Evolutionary conservation across 2,329 filamentous ascomycete genomes (phyloP), one percentile per base, ranked within the genome.

Genomic region (Hymenoscyphus scutula): DNA sequence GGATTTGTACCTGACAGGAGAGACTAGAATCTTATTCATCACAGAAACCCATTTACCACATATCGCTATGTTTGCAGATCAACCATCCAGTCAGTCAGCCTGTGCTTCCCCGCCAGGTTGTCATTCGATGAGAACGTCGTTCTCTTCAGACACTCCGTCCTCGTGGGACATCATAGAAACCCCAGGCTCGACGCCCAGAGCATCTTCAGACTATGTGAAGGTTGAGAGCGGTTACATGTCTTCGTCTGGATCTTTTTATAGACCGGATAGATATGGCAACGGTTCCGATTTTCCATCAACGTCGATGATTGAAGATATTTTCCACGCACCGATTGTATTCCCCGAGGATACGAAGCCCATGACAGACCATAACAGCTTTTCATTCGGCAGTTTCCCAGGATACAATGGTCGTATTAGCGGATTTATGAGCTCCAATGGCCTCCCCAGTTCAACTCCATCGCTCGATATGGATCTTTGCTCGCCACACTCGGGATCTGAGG

Each of bases 381-480:
- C 15, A 6, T 61, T 53, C n/a, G 51, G 64, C 25, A 58, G 53
- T 25, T 60, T 67, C 25, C 17, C 62, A 25, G 23, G 10, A 6
- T 62, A 64, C 37, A 29, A 25, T 41, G 17, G 32, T 38, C 45
- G 61, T 30, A 56, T 60, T 15, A 27, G 25, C n/a, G 29, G 37
- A 19, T 45, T 15, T 5, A 51, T 37, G 27, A 23, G 23, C 29
- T 34, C 53, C 32, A 37, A 67, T 37, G 60, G 61, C n/a, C 38
- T 67, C 11, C 54, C 65, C n/a, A 64, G 58, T 55, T 53, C 62
- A 15, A 58, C 62, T 10, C 66, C 67, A 41, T 55, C 64, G n/a
- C 54, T 69, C 25, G 63, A 66, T 34, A 54, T 66, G 10, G 67
- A 68, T 23, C 53, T 66, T 0, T 69, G 62, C 51, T 71, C 69